Percentiles rank a stretch among this genome's conserved stretches.
Conservation (phyloP, 345 rosid species). For the Durio zibethinus region DNA sequence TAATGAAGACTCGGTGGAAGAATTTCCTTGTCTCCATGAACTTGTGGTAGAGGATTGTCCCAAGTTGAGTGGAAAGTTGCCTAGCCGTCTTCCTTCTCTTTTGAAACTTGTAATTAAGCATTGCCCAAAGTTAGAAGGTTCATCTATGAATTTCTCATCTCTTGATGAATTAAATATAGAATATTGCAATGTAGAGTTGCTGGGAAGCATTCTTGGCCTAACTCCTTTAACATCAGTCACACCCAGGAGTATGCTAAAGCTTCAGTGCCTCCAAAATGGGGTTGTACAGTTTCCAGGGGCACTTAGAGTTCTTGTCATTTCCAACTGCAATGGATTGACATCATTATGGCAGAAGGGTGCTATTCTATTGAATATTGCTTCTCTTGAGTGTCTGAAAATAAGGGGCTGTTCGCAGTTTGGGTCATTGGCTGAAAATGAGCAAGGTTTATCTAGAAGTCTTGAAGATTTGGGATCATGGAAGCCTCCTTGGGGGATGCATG, state of each 20-base stretch:
- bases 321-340: slow-evolving; percentile 7
- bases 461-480: slow-evolving; percentile 3
- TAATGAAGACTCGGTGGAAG: slow-evolving; percentile 3
- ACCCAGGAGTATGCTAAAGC: background rate
- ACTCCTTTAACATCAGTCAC: background rate
- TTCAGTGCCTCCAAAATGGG: background rate
- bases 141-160: background rate
- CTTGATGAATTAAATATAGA: slow-evolving; percentile 12
- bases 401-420: background rate
- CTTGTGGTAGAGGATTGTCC: slow-evolving; percentile 24
- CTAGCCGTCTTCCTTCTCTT: slow-evolving; percentile 20
- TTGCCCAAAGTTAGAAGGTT: slow-evolving; percentile 14
- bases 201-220: background rate
- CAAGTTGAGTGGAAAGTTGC: slow-evolving; percentile 11
- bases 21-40: slow-evolving; percentile 26
- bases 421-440: background rate
- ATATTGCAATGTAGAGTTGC: background rate
- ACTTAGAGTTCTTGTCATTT: background rate
- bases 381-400: slow-evolving; percentile 8
- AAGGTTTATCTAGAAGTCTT: background rate
- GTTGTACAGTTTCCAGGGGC: background rate
- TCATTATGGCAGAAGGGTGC: background rate
- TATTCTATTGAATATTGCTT: background rate
- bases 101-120: slow-evolving; percentile 10
- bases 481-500: background rate